phyloP scores from a whole-genome alignment of 2,329 filamentous ascomycete genomes.

The Trichoderma aggressivum region DNA sequence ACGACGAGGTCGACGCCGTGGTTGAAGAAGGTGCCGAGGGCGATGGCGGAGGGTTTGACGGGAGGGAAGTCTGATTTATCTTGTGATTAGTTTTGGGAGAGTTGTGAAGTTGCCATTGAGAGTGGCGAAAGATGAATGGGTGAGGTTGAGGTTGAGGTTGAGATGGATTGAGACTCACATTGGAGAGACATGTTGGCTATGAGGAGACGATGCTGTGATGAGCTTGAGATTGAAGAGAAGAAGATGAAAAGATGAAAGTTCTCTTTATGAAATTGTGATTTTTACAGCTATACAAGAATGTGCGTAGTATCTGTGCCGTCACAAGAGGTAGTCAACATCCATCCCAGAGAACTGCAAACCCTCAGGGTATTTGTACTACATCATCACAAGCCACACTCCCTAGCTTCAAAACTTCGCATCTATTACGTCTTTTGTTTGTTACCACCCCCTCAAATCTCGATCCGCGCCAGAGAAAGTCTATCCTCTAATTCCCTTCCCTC shows the following conservation, averaged over 20 bases:
- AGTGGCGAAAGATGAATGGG: constrained; percentile 10
- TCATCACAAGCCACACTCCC: background rate
- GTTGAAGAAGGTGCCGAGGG: constrained; percentile 93
- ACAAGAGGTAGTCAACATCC: background rate
- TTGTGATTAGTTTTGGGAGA: constrained; percentile 4
- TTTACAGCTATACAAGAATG: background rate
- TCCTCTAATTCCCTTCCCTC: background rate
- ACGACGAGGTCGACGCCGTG: constrained; percentile 87
- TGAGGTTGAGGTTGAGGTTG: constrained; percentile 1
- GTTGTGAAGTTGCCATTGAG: background rate
- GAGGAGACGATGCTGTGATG: background rate
- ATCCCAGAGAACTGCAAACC: background rate
- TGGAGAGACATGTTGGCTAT: constrained; percentile 55
- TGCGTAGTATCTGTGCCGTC: background rate
- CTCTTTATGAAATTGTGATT: background rate
- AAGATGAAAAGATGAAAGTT: background rate
- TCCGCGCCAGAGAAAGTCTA: background rate
- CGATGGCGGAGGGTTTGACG: constrained; percentile 97
- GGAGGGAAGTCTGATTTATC: constrained; percentile 53
- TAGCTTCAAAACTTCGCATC: background rate
- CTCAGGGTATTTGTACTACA: constrained; percentile 20
- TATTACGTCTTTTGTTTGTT: constrained; percentile 5
- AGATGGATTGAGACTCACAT: constrained; percentile 41
- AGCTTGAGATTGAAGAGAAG: background rate
- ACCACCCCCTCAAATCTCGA: constrained; percentile 5